Evolutionary conservation across 805 yeast genomes (phyloP).

Genomic region (Yarrowia phangngaensis): DNA sequence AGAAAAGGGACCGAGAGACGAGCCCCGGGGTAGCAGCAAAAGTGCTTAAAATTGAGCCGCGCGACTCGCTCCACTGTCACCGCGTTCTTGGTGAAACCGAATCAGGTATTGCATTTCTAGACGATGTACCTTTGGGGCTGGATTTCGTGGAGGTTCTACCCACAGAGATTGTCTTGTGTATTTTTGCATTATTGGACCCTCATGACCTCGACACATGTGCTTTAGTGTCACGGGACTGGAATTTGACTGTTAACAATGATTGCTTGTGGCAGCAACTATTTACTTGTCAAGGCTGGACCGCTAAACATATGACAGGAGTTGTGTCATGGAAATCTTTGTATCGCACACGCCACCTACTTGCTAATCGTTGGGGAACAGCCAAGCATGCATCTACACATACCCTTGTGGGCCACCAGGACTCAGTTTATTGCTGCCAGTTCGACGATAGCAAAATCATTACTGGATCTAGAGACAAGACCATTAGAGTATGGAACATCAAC

Average conservation of each 20-base stretch:
- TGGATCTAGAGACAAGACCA: slow-evolving; percentile 54
- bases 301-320: slow-evolving; percentile 28
- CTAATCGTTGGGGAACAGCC: slow-evolving; percentile 36
- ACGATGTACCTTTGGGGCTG: slow-evolving; percentile 23
- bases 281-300: slow-evolving; percentile 29
- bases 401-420: slow-evolving; percentile 69
- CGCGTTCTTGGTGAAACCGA: slow-evolving; percentile 30
- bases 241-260: slow-evolving; percentile 27
- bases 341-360: slow-evolving; percentile 31
- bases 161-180: slow-evolving; percentile 29
- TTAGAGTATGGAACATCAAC: slow-evolving; percentile 39
- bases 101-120: slow-evolving; percentile 32
- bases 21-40: slow-evolving; percentile 5
- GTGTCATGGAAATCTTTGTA: slow-evolving; percentile 34
- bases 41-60: too few species aligned
- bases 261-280: slow-evolving; percentile 33
- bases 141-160: slow-evolving; percentile 31
- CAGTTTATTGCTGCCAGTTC: slow-evolving; percentile 76
- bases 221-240: slow-evolving; percentile 33
- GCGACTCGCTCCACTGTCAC: too few species aligned
- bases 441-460: slow-evolving; percentile 68
- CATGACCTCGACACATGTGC: slow-evolving; percentile 29
- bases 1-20: slow-evolving; percentile 2
- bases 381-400: slow-evolving; percentile 29
- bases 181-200: slow-evolving; percentile 31